Conservation (phyloP, 768 basidiomycete genomes). For the Cubamyces lactineus region DNA sequence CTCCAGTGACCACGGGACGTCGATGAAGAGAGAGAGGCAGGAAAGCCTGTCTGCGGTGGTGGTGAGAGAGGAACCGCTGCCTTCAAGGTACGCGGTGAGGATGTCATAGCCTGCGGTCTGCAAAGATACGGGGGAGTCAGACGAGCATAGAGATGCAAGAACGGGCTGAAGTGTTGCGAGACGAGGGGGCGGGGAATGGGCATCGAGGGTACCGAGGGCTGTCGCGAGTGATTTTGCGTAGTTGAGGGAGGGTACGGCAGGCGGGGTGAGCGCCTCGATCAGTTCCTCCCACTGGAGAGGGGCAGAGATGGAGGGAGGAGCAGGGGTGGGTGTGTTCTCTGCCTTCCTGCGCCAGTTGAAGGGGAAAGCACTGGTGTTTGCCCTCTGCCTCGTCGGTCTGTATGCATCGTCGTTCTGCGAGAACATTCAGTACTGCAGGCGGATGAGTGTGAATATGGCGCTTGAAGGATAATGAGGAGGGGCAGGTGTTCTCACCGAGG, state of each 20-base stretch:
- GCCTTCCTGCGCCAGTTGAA: slow-evolving; percentile 26
- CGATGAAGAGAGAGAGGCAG: slow-evolving; percentile 66
- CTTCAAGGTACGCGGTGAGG: slow-evolving; percentile 69
- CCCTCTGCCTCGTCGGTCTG: slow-evolving; percentile 30
- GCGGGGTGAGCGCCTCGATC: slow-evolving; percentile 49
- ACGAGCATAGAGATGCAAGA: slow-evolving; percentile 59
- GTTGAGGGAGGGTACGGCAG: slow-evolving; percentile 64
- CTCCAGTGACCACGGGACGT: slow-evolving; percentile 60
- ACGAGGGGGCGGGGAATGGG: slow-evolving; percentile 50
- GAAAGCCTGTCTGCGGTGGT: slow-evolving; percentile 62
- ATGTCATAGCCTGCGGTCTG: slow-evolving; percentile 76
- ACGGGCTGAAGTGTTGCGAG: slow-evolving; percentile 59
- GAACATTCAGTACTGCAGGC: slow-evolving; percentile 26
- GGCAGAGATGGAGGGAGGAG: slow-evolving; percentile 22
- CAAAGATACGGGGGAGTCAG: slow-evolving; percentile 54
- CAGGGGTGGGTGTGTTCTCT: slow-evolving; percentile 19
- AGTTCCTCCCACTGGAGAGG: slow-evolving; percentile 47
- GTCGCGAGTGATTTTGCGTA: slow-evolving; percentile 65
- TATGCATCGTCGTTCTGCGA: slow-evolving; percentile 30
- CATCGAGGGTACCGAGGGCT: slow-evolving; percentile 45
- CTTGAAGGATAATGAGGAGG: not conserved
- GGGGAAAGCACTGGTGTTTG: slow-evolving; percentile 30
- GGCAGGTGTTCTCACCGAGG: not conserved
- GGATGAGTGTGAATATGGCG: slow-evolving; percentile 1
- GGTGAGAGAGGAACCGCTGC: slow-evolving; percentile 49